phyloP scores from a whole-genome alignment of 1,139 yeast genomes.

The Meyerozyma carpophila region DNA sequence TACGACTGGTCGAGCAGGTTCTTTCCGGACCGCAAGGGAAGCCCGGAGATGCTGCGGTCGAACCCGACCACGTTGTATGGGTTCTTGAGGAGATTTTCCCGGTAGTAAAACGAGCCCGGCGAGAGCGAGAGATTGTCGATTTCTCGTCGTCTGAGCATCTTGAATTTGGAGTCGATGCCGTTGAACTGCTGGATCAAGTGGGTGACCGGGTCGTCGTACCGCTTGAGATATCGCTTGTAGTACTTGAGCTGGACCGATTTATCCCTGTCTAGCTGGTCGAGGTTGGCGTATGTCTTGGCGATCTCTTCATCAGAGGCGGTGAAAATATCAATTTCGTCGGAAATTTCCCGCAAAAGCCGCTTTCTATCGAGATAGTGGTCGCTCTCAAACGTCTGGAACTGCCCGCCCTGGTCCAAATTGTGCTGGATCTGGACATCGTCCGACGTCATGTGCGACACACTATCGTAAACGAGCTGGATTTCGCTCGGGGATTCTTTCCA shows the following conservation, averaged over 20 bases:
- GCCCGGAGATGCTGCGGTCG: slow-evolving; percentile 36
- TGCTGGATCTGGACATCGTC: slow-evolving; percentile 34
- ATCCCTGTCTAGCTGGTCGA: slow-evolving; percentile 33
- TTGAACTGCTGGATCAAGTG: slow-evolving; percentile 31
- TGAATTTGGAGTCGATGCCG: slow-evolving; percentile 34
- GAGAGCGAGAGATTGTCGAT: slow-evolving; percentile 23
- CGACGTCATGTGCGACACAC: slow-evolving; percentile 34
- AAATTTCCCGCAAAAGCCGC: slow-evolving; percentile 27
- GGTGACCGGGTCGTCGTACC: slow-evolving; percentile 30
- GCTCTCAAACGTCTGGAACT: slow-evolving; percentile 29
- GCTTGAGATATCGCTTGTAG: slow-evolving; percentile 26
- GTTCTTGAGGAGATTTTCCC: slow-evolving; percentile 25
- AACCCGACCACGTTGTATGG: slow-evolving; percentile 43
- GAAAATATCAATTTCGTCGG: slow-evolving; percentile 34
- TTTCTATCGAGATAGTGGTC: slow-evolving; percentile 35
- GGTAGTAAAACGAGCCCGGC: slow-evolving; percentile 23
- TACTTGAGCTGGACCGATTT: slow-evolving; percentile 35
- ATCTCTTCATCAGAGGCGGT: slow-evolving; percentile 24
- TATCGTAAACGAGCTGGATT: slow-evolving; percentile 19
- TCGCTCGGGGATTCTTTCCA: slow-evolving; percentile 1
- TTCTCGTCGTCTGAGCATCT: slow-evolving; percentile 31
- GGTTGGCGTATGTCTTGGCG: slow-evolving; percentile 25
- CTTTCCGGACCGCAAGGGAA: slow-evolving; percentile 30
- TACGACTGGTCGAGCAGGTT: slow-evolving; percentile 14
- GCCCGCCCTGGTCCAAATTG: slow-evolving; percentile 33